Evolutionary conservation across 1,284 basidiomycete species (phyloP).

Genomic region (Apiotrichum gracile): DNA sequence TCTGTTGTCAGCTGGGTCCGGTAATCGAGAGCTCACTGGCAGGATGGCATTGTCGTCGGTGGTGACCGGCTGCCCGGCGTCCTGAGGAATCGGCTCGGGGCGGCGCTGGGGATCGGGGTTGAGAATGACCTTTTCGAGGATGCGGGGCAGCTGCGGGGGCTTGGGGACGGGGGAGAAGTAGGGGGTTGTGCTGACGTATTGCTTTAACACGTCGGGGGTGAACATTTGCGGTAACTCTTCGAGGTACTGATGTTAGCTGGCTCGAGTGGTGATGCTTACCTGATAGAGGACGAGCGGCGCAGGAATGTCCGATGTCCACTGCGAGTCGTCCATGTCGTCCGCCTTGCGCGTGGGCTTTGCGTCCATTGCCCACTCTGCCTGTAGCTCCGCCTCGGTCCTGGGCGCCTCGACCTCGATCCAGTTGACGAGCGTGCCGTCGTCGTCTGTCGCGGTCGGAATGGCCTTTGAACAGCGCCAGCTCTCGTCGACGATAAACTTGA

Average conservation of each 20-base stretch:
- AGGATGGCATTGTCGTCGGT: conserved; percentile 86
- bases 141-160: conserved; percentile 78
- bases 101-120: conserved; percentile 55
- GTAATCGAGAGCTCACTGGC: conserved; percentile 49
- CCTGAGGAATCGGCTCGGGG: conserved; percentile 16
- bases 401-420: conserved; percentile 61
- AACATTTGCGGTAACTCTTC: conserved; percentile 61
- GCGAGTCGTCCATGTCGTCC: conserved; percentile 42
- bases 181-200: conserved; percentile 40
- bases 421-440: conserved; percentile 91
- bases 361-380: conserved; percentile 44
- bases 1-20: conserved; percentile 44
- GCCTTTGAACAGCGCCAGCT: conserved; percentile 69
- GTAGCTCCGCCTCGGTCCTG: conserved; percentile 42
- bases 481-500: conserved; percentile 94
- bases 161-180: conserved; percentile 56
- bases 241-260: conserved; percentile 48
- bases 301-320: conserved; percentile 73
- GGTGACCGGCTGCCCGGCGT: conserved; percentile 25
- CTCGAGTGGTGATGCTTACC: background rate
- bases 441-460: conserved; percentile 85
- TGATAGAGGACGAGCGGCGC: conserved; percentile 68
- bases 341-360: conserved; percentile 28
- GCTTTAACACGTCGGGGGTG: conserved; percentile 13
- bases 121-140: conserved; percentile 74